Conservation (phyloP, 371 early-diverging fungal genomes). For the Mucor sp. region DNA sequence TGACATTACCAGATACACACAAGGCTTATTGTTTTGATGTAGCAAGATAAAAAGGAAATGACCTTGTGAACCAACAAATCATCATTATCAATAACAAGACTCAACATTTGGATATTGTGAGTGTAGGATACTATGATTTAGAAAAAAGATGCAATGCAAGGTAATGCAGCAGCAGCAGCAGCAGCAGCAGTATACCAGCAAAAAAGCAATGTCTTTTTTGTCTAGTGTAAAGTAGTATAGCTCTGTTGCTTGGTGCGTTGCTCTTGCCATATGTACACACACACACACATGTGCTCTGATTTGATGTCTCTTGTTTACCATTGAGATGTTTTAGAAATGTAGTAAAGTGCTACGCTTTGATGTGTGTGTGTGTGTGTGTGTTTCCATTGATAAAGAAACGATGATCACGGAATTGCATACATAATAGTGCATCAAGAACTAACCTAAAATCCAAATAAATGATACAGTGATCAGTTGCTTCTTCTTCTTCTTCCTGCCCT, state of each 20-base stretch:
- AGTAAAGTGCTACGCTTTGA: conserved; percentile 7
- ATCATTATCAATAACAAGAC: not conserved
- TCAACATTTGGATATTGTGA: not conserved
- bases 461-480: not conserved
- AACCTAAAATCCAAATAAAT: conserved; percentile 9
- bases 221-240: no score
- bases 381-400: conserved; percentile 1
- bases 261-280: no score
- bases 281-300: not conserved
- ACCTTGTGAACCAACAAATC: not conserved
- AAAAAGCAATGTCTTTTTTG: not conserved
- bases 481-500: no score
- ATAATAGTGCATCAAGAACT: conserved; percentile 12
- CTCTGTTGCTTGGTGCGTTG: no score
- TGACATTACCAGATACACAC: not conserved
- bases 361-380: not conserved
- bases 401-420: not conserved
- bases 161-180: conserved; percentile 14
- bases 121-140: conserved; percentile 1
- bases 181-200: not conserved
- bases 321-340: not conserved
- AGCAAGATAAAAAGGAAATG: not conserved
- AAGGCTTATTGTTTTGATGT: not conserved
- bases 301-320: not conserved
- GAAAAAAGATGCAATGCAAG: conserved; percentile 20